phyloP scores from a whole-genome alignment of 2,329 filamentous ascomycete species.

The Fusarium annulatum region DNA sequence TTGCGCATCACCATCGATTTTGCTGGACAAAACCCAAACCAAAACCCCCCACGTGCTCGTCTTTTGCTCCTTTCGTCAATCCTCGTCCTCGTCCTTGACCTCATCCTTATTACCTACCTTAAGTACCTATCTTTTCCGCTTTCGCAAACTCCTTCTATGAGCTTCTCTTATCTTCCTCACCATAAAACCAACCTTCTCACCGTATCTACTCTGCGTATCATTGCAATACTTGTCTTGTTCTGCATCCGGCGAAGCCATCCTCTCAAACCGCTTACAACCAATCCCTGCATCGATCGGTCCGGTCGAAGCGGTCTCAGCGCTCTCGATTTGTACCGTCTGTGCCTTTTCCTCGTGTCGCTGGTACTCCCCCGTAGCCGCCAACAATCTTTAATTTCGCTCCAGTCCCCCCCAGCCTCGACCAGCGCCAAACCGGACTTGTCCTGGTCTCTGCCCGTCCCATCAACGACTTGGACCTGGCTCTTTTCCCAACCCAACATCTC shows the following conservation, averaged over 20 bases:
- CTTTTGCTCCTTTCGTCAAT: conserved; percentile 22
- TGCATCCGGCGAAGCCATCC: conserved; percentile 34
- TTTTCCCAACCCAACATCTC: conserved; percentile 41
- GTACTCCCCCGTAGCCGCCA: conserved; percentile 35
- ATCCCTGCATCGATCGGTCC: conserved; percentile 34
- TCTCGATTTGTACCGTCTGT: conserved; percentile 31
- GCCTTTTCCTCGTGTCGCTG: conserved; percentile 31
- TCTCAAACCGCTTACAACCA: conserved; percentile 34
- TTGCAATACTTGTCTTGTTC: conserved; percentile 23
- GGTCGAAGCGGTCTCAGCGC: conserved; percentile 28
- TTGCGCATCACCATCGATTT: conserved; percentile 32
- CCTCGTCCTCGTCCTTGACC: not conserved
- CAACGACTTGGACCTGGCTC: conserved; percentile 31
- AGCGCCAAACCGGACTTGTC: conserved; percentile 41
- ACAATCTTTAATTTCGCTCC: conserved; percentile 45
- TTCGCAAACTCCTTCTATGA: conserved; percentile 27
- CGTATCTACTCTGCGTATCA: conserved; percentile 27
- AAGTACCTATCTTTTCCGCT: conserved; percentile 25
- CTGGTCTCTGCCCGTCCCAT: conserved; percentile 33
- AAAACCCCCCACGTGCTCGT: conserved; percentile 26
- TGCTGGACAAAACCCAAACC: conserved; percentile 28
- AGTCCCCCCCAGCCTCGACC: conserved; percentile 41
- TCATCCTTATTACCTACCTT: not conserved
- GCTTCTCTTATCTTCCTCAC: conserved; percentile 35
- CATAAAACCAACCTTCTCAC: conserved; percentile 24